A percentile compares a stretch with the other conserved stretches of the same genome.
These are phyloP conservation scores for Nothophytophthora sp. DNA, from an alignment of 352 stramenopile species.

Conservation along the genomic window DNA sequence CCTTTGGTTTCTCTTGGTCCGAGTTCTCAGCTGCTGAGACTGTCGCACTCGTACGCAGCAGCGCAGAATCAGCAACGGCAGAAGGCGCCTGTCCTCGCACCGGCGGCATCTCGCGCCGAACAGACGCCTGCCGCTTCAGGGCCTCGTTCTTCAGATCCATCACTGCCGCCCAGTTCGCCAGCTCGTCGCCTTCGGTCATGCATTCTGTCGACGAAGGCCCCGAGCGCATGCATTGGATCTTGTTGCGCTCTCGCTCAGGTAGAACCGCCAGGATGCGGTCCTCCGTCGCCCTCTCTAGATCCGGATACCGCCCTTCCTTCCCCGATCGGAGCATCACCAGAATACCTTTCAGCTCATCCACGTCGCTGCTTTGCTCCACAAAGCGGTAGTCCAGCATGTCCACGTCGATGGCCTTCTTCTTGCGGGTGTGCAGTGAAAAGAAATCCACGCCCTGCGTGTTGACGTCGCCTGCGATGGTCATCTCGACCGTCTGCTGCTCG, in stretches of 20 bases:
- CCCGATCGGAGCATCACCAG: slow-evolving; percentile 83
- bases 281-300: slow-evolving; percentile 85
- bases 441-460: slow-evolving; percentile 51
- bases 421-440: slow-evolving; percentile 77
- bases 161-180: slow-evolving; percentile 63
- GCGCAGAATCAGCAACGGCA: background rate
- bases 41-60: slow-evolving; percentile 1
- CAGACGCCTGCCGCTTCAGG: slow-evolving; percentile 33
- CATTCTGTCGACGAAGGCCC: slow-evolving; percentile 58
- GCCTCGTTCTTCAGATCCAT: slow-evolving; percentile 61
- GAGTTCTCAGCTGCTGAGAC: slow-evolving; percentile 1
- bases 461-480: slow-evolving; percentile 35
- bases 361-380: slow-evolving; percentile 79
- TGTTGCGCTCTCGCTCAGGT: slow-evolving; percentile 69
- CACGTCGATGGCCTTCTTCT: slow-evolving; percentile 69
- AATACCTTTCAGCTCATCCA: slow-evolving; percentile 89
- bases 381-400: slow-evolving; percentile 94
- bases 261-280: slow-evolving; percentile 80
- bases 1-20: slow-evolving; percentile 24
- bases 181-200: slow-evolving; percentile 52
- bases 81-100: slow-evolving; percentile 48
- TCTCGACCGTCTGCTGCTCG: slow-evolving; percentile 3
- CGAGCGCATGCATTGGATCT: slow-evolving; percentile 69
- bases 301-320: slow-evolving; percentile 89
- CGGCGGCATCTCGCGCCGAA: slow-evolving; percentile 39